Base-by-base conservation (phyloP, 2,329 filamentous ascomycete genomes). In the Ramichloridium luteum region DNA sequence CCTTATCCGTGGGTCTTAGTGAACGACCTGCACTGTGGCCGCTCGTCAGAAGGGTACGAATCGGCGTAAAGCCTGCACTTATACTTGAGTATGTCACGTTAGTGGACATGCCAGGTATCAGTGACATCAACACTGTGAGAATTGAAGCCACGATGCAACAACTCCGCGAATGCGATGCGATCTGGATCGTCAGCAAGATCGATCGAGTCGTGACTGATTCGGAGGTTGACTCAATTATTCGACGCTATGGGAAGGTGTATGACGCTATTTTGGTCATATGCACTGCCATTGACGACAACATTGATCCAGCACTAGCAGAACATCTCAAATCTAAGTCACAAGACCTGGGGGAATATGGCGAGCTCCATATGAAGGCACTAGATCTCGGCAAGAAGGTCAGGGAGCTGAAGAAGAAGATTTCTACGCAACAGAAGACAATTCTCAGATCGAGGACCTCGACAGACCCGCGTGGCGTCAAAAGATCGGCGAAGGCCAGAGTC, bases 71-170 rank as follows among this genome's bases (percentile, higher is more conserved):
- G 9, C 3, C 4, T 4, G 15, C 11, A 17, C 36, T 39, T 13
- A 39, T 43, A 3, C 31, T 43, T 1, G 3, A 33, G 2, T 23
- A 37, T 13, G 13, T 34, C 8, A 34, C 29, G 2, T 17, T 45
- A 9, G 28, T 28, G 1, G 43, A 45, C 29, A 32, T 45, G 2
- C 38, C 43, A 40, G 42, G 42, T 3, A 23, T 38, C 3, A 14
- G 13, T 14, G 43, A 45, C 15, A 40, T 31, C 3, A 39, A 41
- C 20, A 18, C 8, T 2, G 25, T 41, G 1, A 26, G 36, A 13
- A 35, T 41, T 4, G 28, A 35, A 6, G 30, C 32, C 2, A 32
- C 28, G 1, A 16, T 25, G 4, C 15, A 31, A 3, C 18, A 25
- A 13, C 18, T 43, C 5, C 16, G 14, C 10, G 6, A 34, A 5